A percentile compares a stretch with the other conserved stretches of the same genome.
Evolutionary conservation across 352 stramenopile genomes (phyloP).

Genomic region (Pythium brachiatum): DNA sequence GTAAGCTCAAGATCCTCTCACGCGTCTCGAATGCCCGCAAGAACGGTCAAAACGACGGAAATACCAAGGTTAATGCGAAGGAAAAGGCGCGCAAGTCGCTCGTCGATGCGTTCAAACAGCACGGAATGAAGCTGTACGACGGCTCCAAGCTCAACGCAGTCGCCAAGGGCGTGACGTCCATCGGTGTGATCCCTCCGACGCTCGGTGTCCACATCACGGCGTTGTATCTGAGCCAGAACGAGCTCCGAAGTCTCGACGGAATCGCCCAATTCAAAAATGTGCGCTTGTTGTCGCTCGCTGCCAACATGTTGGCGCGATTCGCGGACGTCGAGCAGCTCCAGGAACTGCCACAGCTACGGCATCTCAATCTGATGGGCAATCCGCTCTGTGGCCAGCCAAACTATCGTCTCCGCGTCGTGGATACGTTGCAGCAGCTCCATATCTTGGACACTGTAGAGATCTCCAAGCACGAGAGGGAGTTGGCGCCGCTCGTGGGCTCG

Average conservation of each 20-base stretch:
- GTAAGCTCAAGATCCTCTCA: not conserved
- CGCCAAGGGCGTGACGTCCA: conserved; percentile 43
- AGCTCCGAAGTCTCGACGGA: conserved; percentile 43
- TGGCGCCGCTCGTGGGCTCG: conserved; percentile 43
- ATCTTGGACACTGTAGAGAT: conserved; percentile 66
- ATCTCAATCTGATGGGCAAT: conserved; percentile 73
- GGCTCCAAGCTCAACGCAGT: conserved; percentile 75
- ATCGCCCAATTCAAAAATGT: conserved; percentile 63
- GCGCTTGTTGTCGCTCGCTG: conserved; percentile 59
- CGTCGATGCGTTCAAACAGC: conserved; percentile 64
- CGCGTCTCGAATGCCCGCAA: not conserved
- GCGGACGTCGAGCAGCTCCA: conserved; percentile 38
- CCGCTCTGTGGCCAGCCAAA: conserved; percentile 70
- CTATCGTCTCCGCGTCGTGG: conserved; percentile 61
- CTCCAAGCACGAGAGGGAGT: conserved; percentile 49
- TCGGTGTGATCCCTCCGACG: conserved; percentile 48
- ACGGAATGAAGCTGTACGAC: conserved; percentile 66
- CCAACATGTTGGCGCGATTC: conserved; percentile 52
- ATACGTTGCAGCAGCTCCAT: conserved; percentile 40
- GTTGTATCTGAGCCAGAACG: conserved; percentile 84
- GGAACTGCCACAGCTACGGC: conserved; percentile 41
- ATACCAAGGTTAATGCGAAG: conserved; percentile 2
- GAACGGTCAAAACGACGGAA: not conserved
- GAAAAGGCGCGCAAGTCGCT: conserved; percentile 39
- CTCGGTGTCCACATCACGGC: conserved; percentile 46